These are phyloP conservation scores for Candida verbasci DNA, from an alignment of 805 yeast genomes.

Conservation along the genomic window DNA sequence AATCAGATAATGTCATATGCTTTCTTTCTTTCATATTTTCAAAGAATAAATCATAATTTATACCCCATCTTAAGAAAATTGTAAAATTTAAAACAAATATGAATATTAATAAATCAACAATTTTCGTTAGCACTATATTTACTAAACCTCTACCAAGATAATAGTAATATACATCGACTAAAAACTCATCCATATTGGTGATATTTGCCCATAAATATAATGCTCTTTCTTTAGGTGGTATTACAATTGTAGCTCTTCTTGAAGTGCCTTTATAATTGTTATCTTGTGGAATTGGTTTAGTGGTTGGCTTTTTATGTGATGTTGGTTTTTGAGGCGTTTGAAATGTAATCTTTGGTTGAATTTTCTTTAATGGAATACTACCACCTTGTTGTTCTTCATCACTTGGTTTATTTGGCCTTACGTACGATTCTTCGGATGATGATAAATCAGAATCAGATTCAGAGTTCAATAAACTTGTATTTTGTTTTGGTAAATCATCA, in stretches of 20 bases:
- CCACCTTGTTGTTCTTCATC: background rate
- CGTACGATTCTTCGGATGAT: slow-evolving; percentile 14
- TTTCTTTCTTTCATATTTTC: slow-evolving; percentile 18
- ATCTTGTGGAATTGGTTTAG: background rate
- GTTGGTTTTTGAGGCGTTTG: slow-evolving; percentile 6
- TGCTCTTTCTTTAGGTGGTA: slow-evolving; percentile 64
- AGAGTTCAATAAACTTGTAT: slow-evolving; percentile 22
- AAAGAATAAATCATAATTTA: slow-evolving; percentile 49
- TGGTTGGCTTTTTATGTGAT: slow-evolving; percentile 10
- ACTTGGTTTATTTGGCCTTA: slow-evolving; percentile 4
- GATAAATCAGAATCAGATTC: slow-evolving; percentile 33
- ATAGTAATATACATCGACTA: slow-evolving; percentile 78
- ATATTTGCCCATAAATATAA: slow-evolving; percentile 97
- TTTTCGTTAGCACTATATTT: slow-evolving; percentile 66
- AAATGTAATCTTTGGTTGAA: slow-evolving; percentile 6
- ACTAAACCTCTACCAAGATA: slow-evolving; percentile 80
- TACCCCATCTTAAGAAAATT: slow-evolving; percentile 76
- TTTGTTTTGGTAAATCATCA: background rate
- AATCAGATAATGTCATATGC: slow-evolving; percentile 27
- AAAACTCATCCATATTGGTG: slow-evolving; percentile 81
- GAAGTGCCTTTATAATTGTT: slow-evolving; percentile 8
- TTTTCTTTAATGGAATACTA: background rate
- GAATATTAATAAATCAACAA: slow-evolving; percentile 67
- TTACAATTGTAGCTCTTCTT: slow-evolving; percentile 14
- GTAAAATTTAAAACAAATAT: slow-evolving; percentile 77